phyloP scores from a whole-genome alignment of 768 basidiomycete species.

The Collybiopsis confluens region DNA sequence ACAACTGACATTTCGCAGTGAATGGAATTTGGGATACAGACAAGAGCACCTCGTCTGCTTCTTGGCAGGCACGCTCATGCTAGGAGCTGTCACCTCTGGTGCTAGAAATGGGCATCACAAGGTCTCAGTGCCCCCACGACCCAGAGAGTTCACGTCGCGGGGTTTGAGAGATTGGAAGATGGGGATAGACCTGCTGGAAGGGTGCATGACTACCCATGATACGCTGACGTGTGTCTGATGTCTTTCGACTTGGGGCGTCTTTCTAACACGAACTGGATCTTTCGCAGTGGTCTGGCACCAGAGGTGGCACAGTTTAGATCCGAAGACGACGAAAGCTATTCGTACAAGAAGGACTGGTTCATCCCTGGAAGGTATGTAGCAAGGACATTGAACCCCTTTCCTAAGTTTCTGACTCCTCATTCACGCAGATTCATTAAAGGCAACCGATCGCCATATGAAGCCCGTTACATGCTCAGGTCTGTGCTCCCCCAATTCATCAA shows the following conservation, averaged over 20 bases:
- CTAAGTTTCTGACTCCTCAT: not conserved
- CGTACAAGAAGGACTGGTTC: slow-evolving; percentile 57
- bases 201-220: slow-evolving; percentile 61
- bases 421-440: not conserved
- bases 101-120: slow-evolving; percentile 23
- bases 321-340: slow-evolving; percentile 17
- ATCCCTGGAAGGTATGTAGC: slow-evolving; percentile 39
- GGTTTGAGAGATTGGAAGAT: slow-evolving; percentile 58
- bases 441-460: slow-evolving; percentile 40
- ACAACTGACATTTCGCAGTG: slow-evolving; percentile 21
- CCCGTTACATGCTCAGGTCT: slow-evolving; percentile 65
- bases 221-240: slow-evolving; percentile 42
- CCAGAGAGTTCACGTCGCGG: slow-evolving; percentile 34
- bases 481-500: slow-evolving; percentile 13
- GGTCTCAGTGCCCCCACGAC: slow-evolving; percentile 45
- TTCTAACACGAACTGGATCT: too few species aligned
- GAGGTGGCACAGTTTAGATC: slow-evolving; percentile 66
- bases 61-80: slow-evolving; percentile 70
- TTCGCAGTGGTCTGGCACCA: slow-evolving; percentile 46
- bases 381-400: too few species aligned
- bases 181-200: slow-evolving; percentile 60
- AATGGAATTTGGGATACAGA: slow-evolving; percentile 46
- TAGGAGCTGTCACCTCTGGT: slow-evolving; percentile 61
- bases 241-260: slow-evolving; percentile 22
- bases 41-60: slow-evolving; percentile 85